Evolutionary conservation across 75 land plant species (phyloP).

Genomic region (Selaginella tamariscina): DNA sequence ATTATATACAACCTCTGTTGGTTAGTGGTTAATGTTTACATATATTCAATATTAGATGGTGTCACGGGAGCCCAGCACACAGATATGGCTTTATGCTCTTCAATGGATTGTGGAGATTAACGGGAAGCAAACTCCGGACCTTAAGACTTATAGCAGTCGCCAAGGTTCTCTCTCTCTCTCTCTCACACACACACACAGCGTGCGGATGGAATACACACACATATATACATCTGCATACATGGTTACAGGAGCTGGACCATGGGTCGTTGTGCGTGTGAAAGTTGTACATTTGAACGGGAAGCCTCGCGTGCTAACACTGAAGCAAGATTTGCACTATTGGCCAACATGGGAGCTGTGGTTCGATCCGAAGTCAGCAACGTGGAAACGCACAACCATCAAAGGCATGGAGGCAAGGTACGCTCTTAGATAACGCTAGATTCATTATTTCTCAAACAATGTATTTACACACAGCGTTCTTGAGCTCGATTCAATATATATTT

Average conservation of each 20-base stretch:
- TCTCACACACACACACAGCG: neutral
- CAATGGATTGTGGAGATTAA: slow-evolving; percentile 96
- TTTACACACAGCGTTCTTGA: too few relatives aligned
- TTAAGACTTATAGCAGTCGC: slow-evolving; percentile 61
- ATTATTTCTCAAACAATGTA: too few relatives aligned
- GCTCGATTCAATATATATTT: too few relatives aligned
- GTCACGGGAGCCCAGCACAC: slow-evolving; percentile 89
- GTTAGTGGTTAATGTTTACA: slow-evolving; percentile 2
- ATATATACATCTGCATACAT: neutral
- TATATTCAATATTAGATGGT: slow-evolving; percentile 42
- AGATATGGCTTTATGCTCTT: slow-evolving; percentile 86
- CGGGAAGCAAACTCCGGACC: slow-evolving; percentile 66
- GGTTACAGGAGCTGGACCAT: slow-evolving; percentile 48
- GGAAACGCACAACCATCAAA: slow-evolving; percentile 60
- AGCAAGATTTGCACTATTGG: slow-evolving; percentile 95
- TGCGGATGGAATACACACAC: neutral
- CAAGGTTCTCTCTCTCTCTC: slow-evolving; percentile 36
- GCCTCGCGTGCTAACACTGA: slow-evolving; percentile 77
- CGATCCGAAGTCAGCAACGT: slow-evolving; percentile 61
- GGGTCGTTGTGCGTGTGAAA: slow-evolving; percentile 82
- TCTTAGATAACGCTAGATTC: too few relatives aligned
- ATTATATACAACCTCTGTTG: slow-evolving; percentile 7
- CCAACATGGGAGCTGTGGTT: slow-evolving; percentile 88
- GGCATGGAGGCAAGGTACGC: too few relatives aligned
- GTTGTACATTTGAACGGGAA: slow-evolving; percentile 87